These are phyloP conservation scores for Diaporthe sp. DNA, from an alignment of 2,329 filamentous ascomycete genomes.

Conservation along the genomic window DNA sequence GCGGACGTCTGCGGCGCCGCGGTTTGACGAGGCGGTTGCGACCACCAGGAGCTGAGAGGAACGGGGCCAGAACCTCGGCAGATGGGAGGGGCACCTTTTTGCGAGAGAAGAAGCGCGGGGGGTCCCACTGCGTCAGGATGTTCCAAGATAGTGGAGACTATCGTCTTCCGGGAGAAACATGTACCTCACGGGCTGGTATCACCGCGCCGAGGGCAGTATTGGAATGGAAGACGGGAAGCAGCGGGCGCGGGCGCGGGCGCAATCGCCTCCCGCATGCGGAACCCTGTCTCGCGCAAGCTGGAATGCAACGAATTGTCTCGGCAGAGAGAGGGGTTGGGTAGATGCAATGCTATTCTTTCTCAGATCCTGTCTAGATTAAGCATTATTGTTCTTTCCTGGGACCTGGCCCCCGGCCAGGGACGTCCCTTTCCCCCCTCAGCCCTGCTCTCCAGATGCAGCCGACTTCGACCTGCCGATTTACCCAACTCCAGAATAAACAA, in stretches of 20 bases:
- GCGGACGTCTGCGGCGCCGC: not conserved
- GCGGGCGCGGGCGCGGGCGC: not conserved
- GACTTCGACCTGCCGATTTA: not conserved
- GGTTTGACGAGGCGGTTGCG: not conserved
- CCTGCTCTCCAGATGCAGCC: not conserved
- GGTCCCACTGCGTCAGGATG: not conserved
- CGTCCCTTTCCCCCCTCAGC: not conserved
- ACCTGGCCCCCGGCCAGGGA: not conserved
- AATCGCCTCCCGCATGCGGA: not conserved
- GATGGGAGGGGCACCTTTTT: not conserved
- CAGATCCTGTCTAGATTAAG: conserved; percentile 41
- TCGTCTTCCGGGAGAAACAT: not conserved
- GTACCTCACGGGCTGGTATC: not conserved
- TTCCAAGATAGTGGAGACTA: not conserved
- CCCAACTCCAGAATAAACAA: not conserved
- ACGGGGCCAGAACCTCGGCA: not conserved
- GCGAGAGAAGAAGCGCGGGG: not conserved
- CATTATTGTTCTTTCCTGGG: conserved; percentile 33
- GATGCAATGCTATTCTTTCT: conserved; percentile 33
- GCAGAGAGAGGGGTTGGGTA: not conserved
- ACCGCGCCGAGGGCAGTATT: not conserved
- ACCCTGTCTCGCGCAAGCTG: not conserved
- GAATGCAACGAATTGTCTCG: not conserved
- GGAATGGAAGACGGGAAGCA: not conserved
- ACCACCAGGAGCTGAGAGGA: not conserved